phyloP scores from a whole-genome alignment of 495 filamentous ascomycete genomes.

The Xylaria bambusicola region DNA sequence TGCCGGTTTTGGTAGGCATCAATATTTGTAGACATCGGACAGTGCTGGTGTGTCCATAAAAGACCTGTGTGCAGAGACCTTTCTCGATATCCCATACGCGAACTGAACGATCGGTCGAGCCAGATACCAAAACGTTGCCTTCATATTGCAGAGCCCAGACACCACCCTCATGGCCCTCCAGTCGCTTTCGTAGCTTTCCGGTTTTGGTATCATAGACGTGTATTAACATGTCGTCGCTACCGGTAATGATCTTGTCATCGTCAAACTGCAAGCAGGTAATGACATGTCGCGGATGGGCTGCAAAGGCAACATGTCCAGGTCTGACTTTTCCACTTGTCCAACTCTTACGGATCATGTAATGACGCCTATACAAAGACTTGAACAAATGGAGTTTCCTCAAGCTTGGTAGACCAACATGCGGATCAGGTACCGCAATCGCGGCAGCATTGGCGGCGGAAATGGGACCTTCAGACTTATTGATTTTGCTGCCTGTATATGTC shows the following conservation, averaged over 20 bases:
- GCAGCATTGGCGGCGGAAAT: slow-evolving; percentile 84
- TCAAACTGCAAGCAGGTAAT: slow-evolving; percentile 98
- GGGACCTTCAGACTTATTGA: slow-evolving; percentile 70
- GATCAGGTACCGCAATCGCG: slow-evolving; percentile 75
- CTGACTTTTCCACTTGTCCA: slow-evolving; percentile 87
- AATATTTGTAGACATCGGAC: slow-evolving; percentile 95
- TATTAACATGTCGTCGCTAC: slow-evolving; percentile 96
- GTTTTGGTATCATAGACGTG: slow-evolving; percentile 98
- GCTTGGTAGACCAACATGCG: slow-evolving; percentile 73
- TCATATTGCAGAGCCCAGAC: slow-evolving; percentile 98
- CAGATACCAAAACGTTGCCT: slow-evolving; percentile 91
- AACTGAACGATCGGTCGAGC: slow-evolving; percentile 93
- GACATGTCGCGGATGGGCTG: slow-evolving; percentile 92
- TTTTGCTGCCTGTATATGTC: slow-evolving; percentile 32
- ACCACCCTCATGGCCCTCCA: slow-evolving; percentile 93
- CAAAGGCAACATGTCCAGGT: slow-evolving; percentile 93
- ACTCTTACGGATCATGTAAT: slow-evolving; percentile 81
- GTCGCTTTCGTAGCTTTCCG: slow-evolving; percentile 74
- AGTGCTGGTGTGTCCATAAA: slow-evolving; percentile 96
- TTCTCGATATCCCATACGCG: slow-evolving; percentile 96
- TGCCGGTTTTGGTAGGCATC: slow-evolving; percentile 78
- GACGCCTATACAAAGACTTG: slow-evolving; percentile 93
- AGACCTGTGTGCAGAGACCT: slow-evolving; percentile 88
- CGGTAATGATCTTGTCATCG: slow-evolving; percentile 95
- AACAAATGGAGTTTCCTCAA: slow-evolving; percentile 85